Evolutionary conservation across 257 asterid genomes (phyloP), one percentile per base, ranked within the genome.

Genomic region (Verbena officinalis): DNA sequence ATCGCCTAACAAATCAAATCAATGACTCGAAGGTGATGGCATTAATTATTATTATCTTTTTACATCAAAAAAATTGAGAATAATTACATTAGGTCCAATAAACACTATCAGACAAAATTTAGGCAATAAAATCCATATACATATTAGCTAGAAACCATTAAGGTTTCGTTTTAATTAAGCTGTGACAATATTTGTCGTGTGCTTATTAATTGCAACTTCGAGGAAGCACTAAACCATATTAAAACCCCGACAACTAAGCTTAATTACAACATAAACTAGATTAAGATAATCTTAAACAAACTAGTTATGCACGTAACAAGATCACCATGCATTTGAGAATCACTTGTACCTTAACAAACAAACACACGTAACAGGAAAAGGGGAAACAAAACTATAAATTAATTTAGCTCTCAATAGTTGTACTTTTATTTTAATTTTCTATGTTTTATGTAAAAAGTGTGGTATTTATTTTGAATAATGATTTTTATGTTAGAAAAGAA

Each of bases 281-380:
- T 36, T 60, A 60, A 63, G 38, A 23, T 49, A 57, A 48, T 49
- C 62, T 19, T 63, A 45, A 2, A 39, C 50, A 36, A 4, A 20
- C 46, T 50, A 72, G 50, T 42, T 58, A 65, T 48, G 38, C 60
- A 55, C 59, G 45, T 53, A 34, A 36, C 49, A 15, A 27, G 4
- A 27, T 43, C 24, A 58, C 46, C 46, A 16, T 62, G 57, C 56
- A 45, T 15, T 9, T 16, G 20, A 16, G 45, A 16, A 62, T 45
- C 44, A 14, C 7, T 27, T 23, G 57, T 48, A 62, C 68, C 44
- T 69, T 64, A 23, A 61, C 67, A 17, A 67, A 43, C 68, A 34
- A 53, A 43, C 62, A 62, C 48, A 24, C 17, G 45, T 67, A 23
- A 44, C 52, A 11, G 17, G 23, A 9, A 44, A 49, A 21, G 24